Evolutionary conservation across 768 basidiomycete species (phyloP).

Genomic region (Kwoniella sp.): DNA sequence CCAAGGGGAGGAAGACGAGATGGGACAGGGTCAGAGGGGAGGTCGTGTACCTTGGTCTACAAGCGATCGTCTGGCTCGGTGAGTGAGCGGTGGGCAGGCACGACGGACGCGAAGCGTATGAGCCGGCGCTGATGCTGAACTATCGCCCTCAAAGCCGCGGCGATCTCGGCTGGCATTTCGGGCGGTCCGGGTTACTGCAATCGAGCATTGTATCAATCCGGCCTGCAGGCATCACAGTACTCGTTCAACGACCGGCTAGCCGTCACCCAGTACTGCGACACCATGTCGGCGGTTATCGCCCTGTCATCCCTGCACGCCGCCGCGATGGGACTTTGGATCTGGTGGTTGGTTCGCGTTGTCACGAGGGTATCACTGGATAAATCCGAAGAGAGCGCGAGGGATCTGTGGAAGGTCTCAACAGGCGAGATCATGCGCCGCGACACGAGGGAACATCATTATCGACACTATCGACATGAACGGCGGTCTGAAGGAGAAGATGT

Average conservation of each 20-base stretch:
- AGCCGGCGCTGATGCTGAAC: no score
- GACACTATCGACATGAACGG: no score
- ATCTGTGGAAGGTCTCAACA: constrained; percentile 3
- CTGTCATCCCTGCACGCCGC: not conserved
- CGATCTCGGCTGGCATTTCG: constrained; percentile 1
- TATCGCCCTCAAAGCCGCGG: not conserved
- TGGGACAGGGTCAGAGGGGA: constrained; percentile 7
- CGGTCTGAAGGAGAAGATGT: no score
- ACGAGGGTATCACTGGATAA: constrained; percentile 2
- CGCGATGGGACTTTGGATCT: constrained; percentile 1
- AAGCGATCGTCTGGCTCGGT: not conserved
- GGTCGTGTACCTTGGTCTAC: constrained; percentile 2
- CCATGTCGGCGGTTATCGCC: constrained; percentile 10
- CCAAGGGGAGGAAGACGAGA: not conserved
- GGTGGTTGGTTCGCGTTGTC: not conserved
- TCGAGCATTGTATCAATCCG: not conserved
- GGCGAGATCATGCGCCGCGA: constrained; percentile 9
- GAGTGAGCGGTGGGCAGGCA: no score
- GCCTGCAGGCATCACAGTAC: not conserved
- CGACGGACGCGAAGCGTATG: no score
- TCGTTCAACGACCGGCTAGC: constrained; percentile 1
- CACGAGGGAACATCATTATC: not conserved
- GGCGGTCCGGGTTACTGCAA: constrained; percentile 7
- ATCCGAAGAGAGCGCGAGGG: not conserved
- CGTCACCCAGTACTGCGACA: not conserved